These are phyloP conservation scores for Fusarium nygamai DNA, from an alignment of 2,329 filamentous ascomycete species.

Conservation along the genomic window DNA sequence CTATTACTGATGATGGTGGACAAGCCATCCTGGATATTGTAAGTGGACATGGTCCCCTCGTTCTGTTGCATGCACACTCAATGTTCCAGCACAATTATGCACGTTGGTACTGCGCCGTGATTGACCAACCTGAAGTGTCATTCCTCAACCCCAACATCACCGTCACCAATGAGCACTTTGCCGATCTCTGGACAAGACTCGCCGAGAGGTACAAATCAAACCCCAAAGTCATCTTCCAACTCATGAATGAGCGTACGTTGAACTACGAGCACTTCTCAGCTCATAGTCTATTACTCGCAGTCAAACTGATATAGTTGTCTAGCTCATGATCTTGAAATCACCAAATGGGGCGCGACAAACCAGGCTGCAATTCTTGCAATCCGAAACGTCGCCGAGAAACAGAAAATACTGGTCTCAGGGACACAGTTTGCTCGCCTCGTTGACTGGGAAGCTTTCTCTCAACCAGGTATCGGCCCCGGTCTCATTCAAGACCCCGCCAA, in stretches of 20 bases:
- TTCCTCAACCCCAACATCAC: not conserved
- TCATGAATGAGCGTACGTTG: not conserved
- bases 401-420: not conserved
- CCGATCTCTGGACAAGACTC: not conserved
- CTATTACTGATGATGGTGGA: not conserved
- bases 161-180: not conserved
- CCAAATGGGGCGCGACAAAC: not conserved
- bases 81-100: not conserved
- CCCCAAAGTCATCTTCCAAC: not conserved
- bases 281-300: accelerated
- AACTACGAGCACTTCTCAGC: accelerated
- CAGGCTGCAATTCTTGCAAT: not conserved
- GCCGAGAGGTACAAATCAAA: not conserved
- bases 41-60: accelerated
- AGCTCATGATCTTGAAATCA: not conserved
- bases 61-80: accelerated
- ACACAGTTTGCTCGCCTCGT: not conserved
- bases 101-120: not conserved
- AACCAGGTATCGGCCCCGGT: not conserved
- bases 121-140: not conserved
- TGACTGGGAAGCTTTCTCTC: not conserved
- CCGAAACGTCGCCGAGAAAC: not conserved
- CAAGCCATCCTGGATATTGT: not conserved
- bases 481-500: not conserved
- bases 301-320: not conserved